Percentiles rank a stretch among this genome's conserved stretches.
phyloP scores from a whole-genome alignment of 257 asterid species.

The Nicotiana sylvestris region DNA sequence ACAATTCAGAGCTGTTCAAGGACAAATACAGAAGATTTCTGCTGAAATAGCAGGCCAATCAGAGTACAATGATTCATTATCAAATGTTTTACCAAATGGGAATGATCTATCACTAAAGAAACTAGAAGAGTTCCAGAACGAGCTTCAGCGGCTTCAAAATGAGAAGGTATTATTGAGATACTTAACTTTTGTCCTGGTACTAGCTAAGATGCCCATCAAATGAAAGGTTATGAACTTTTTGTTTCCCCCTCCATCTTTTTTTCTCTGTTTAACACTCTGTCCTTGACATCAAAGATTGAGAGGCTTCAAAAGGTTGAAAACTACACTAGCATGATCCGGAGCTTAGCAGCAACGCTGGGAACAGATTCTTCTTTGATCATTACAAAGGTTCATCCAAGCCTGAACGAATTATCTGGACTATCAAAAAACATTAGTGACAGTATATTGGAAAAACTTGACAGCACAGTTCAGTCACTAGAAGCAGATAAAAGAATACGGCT shows the following conservation, averaged over 20 bases:
- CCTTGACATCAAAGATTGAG: constrained; percentile 48
- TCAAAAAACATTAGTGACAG: constrained; percentile 83
- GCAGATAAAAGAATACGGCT: constrained; percentile 70
- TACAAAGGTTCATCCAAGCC: constrained; percentile 97
- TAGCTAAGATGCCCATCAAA: not conserved
- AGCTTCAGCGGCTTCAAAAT: constrained; percentile 79
- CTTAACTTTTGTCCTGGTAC: not conserved
- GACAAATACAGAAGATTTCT: constrained; percentile 74
- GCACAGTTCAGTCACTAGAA: constrained; percentile 72
- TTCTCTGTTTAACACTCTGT: constrained; percentile 11
- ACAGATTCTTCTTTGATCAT: constrained; percentile 87
- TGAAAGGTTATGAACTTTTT: not conserved
- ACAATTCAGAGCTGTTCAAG: constrained; percentile 74
- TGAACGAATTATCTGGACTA: constrained; percentile 82
- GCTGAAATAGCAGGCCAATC: constrained; percentile 83
- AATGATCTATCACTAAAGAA: constrained; percentile 79
- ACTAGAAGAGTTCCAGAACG: constrained; percentile 80
- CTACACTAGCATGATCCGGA: constrained; percentile 56
- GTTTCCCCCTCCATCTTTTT: not conserved
- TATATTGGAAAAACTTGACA: constrained; percentile 66
- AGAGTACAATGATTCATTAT: constrained; percentile 62
- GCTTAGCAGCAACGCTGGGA: constrained; percentile 72
- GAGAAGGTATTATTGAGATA: constrained; percentile 58
- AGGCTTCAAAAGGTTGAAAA: constrained; percentile 85
- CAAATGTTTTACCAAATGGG: constrained; percentile 48